phyloP scores from a whole-genome alignment of 345 rosid genomes.

The Populus nigra region DNA sequence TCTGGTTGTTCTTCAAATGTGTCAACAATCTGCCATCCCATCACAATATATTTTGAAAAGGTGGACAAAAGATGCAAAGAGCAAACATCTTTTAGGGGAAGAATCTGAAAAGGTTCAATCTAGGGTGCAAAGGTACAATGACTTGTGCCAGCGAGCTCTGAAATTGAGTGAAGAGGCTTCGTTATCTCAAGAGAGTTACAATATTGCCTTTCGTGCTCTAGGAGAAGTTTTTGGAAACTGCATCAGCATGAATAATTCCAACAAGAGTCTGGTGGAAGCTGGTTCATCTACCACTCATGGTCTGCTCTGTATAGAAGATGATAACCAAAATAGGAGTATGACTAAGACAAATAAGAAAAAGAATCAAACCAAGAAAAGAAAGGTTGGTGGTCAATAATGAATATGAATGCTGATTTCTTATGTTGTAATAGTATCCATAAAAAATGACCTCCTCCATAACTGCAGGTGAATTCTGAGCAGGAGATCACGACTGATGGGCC shows the following conservation, averaged over 20 bases:
- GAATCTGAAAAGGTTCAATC: conserved; percentile 54
- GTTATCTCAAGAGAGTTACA: conserved; percentile 59
- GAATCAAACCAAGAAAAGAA: conserved; percentile 63
- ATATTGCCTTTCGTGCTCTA: conserved; percentile 50
- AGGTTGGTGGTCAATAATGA: conserved; percentile 36
- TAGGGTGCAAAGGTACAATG: conserved; percentile 54
- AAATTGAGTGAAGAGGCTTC: conserved; percentile 64
- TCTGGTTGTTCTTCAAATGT: conserved; percentile 61
- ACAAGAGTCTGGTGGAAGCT: conserved; percentile 50
- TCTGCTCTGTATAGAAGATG: conserved; percentile 56
- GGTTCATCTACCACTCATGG: conserved; percentile 49
- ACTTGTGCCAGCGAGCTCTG: conserved; percentile 47
- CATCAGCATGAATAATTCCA: conserved; percentile 48
- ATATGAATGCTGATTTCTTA: conserved; percentile 1
- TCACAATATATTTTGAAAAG: conserved; percentile 58
- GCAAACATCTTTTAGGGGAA: conserved; percentile 38
- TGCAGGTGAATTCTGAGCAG: conserved; percentile 61
- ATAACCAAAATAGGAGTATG: conserved; percentile 40
- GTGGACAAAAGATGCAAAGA: conserved; percentile 73
- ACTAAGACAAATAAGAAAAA: conserved; percentile 57
- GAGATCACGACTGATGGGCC: conserved; percentile 47
- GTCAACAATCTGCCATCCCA: conserved; percentile 54
- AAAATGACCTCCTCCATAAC: conserved; percentile 1
- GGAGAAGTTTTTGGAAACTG: conserved; percentile 58
- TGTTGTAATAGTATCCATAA: neutral